Conservation (phyloP, 768 basidiomycete species). For the Lactarius sanguifluus region DNA sequence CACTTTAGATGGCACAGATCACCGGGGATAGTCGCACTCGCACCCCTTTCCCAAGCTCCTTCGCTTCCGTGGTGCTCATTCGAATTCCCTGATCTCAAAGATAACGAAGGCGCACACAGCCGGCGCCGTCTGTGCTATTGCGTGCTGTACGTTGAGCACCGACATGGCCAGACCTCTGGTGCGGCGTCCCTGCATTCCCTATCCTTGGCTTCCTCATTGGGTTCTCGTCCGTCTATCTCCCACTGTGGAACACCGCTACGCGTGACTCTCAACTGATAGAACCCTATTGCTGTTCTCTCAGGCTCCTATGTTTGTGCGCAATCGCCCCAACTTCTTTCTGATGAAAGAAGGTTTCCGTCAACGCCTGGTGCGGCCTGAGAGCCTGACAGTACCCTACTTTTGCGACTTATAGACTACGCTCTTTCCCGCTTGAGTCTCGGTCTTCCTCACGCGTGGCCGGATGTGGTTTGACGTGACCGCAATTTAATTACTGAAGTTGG, state of each 20-base stretch:
- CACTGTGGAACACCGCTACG: not conserved
- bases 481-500: not conserved
- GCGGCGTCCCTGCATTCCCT: not conserved
- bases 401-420: not conserved
- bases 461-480: not conserved
- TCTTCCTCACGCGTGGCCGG: not conserved
- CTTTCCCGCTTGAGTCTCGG: not conserved
- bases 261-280: not conserved
- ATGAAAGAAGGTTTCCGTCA: slow-evolving; percentile 2
- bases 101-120: not conserved
- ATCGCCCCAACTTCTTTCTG: not conserved
- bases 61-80: not conserved
- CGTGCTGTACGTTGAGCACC: not conserved
- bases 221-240: not conserved
- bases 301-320: not conserved
- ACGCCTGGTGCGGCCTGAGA: not conserved
- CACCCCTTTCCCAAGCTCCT: not conserved
- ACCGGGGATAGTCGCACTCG: not conserved
- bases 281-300: not conserved
- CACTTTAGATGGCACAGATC: not conserved
- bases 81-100: not conserved
- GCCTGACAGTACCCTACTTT: not conserved
- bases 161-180: not conserved
- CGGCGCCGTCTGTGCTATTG: not conserved
- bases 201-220: not conserved